Evolutionary conservation across 208 protist species (phyloP), one percentile per base, ranked within the genome.

Genomic region (Naegleria lovaniensis): DNA sequence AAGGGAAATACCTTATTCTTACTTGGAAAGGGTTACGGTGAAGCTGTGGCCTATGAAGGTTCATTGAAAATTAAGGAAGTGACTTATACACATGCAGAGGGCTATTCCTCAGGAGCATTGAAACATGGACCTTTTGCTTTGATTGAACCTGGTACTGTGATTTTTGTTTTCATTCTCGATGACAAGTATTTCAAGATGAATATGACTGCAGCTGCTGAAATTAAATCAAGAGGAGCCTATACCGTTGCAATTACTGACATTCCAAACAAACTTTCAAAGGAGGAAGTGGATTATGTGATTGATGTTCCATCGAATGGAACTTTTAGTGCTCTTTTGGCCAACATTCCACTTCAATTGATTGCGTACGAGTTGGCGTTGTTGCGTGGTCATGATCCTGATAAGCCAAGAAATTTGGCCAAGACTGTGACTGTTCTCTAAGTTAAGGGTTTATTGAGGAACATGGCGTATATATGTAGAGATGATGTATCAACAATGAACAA

Each of bases 81-180:
- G 67, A 97, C 95, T 19, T 99, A 99, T 94, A 95, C 99, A 36
- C 97, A 99, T 92, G 96, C 97, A 7, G 98, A 99, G 92, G 98
- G 97, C 83, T 98, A 99, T 89, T 95, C 97, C 88, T 94, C 95
- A 0, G 98, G 98, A 11, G 98, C 99, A 90, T 94, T 99, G 15
- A 99, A 99, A 94, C 98, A 99, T 91, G 98, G 98, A 15, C 97
- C 98, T 19, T 95, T 99, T 25, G 98, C 98, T 39, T 94, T 99
- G 7, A 96, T 99, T 55, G 97, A 99, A 84, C 94, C 96, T 89
- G 92, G 95, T 29, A 95, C 98, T 48, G 94, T 96, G 11, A 95
- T 99, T 22, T 94, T 99, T 84, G 94, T 98, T 29, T 94, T 99
- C 48, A 97, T 95, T 92, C 91, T 95, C 1, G 48, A 75, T 33